Evolutionary conservation across 371 early-diverging fungal species (phyloP).

Genomic region (Lichtheimia ramosa): DNA sequence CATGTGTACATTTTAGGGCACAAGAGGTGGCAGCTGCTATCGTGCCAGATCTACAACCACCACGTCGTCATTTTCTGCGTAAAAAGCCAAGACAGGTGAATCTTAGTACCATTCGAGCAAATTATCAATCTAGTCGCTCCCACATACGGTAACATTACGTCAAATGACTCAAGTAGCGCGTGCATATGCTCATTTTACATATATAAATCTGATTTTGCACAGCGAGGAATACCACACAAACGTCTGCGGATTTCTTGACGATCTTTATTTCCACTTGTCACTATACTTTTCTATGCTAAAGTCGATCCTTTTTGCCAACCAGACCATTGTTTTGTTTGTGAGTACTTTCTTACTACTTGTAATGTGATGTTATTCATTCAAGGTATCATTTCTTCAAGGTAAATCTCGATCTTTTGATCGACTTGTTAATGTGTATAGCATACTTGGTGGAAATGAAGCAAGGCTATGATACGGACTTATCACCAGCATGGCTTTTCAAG

Average conservation of each 20-base stretch:
- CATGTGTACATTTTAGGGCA: conserved; percentile 4
- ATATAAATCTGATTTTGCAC: background rate
- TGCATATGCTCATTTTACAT: too few relatives aligned
- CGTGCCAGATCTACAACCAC: background rate
- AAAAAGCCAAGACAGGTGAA: conserved; percentile 14
- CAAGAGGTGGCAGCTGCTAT: conserved; percentile 9
- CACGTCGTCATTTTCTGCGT: conserved; percentile 5
- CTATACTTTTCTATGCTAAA: conserved; percentile 7
- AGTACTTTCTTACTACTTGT: conserved; percentile 24
- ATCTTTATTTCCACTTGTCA: conserved; percentile 17
- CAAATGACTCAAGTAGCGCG: too few relatives aligned
- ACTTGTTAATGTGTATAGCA: conserved; percentile 61
- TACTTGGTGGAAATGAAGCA: conserved; percentile 69
- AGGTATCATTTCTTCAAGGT: conserved; percentile 26
- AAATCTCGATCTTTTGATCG: conserved; percentile 57
- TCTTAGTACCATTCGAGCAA: conserved; percentile 18
- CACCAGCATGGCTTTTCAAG: conserved; percentile 64
- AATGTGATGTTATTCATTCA: too few relatives aligned
- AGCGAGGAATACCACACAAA: conserved; percentile 18
- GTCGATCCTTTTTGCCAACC: conserved; percentile 14
- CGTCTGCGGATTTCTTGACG: conserved; percentile 15
- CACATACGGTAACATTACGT: conserved; percentile 11
- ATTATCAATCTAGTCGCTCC: conserved; percentile 12
- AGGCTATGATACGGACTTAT: conserved; percentile 40
- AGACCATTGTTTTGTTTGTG: conserved; percentile 27